A percentile compares a stretch with the other conserved stretches of the same genome.
Conservation (phyloP, 2,329 filamentous ascomycete species). For the Fusarium proliferatum region DNA sequence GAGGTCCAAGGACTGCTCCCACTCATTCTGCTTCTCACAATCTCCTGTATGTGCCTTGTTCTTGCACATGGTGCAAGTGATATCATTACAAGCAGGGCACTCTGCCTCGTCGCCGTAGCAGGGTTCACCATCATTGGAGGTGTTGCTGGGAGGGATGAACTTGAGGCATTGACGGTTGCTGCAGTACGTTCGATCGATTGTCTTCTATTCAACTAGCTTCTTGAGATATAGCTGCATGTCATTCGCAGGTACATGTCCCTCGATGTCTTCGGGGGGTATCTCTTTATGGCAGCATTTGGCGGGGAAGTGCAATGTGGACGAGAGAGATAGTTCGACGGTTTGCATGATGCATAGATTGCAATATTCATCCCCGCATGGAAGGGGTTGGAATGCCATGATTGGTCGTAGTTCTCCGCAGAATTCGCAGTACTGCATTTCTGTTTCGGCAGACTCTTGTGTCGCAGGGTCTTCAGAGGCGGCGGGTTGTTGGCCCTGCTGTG, state of each 20-base stretch:
- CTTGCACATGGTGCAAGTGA: conserved; percentile 63
- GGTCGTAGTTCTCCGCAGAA: not conserved
- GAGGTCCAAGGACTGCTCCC: conserved; percentile 54
- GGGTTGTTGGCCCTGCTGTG: not conserved
- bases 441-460: not conserved
- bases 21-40: conserved; percentile 57
- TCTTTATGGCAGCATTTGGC: conserved; percentile 61
- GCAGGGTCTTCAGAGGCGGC: not conserved
- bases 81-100: not conserved
- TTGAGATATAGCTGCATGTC: not conserved
- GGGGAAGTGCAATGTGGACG: conserved; percentile 63
- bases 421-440: not conserved
- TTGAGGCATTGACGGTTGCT: conserved; percentile 54
- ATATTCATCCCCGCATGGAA: conserved; percentile 59
- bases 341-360: conserved; percentile 59
- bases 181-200: conserved; percentile 62
- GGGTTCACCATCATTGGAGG: not conserved
- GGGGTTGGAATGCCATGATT: rapidly evolving
- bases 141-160: conserved; percentile 55
- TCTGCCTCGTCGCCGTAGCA: not conserved
- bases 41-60: conserved; percentile 54
- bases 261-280: conserved; percentile 52
- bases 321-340: conserved; percentile 55
- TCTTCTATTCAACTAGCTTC: not conserved
- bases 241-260: conserved; percentile 48